Conservation (phyloP, 164 flowering plant species). For the Brasenia schreberi region DNA sequence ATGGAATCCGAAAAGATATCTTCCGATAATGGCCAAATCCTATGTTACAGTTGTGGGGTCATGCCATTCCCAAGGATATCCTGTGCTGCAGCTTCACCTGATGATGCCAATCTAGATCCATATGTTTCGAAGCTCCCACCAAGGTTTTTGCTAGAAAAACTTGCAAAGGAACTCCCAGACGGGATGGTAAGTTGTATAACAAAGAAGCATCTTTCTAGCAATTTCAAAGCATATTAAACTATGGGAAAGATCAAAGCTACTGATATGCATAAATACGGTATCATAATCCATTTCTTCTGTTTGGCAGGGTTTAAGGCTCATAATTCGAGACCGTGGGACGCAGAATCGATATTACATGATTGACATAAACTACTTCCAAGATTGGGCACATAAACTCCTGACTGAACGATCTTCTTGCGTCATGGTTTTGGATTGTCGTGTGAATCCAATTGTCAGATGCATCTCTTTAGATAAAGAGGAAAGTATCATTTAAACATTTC, state of each 20-base stretch:
- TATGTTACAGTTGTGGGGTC: constrained; percentile 65
- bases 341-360: background rate
- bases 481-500: too few species aligned
- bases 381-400: too few species aligned
- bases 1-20: too few species aligned
- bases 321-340: background rate
- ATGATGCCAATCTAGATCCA: constrained; percentile 90
- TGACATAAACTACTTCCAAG: background rate
- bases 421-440: too few species aligned
- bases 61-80: constrained; percentile 85
- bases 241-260: too few species aligned
- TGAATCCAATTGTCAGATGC: too few species aligned
- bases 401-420: too few species aligned
- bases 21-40: too few species aligned
- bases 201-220: too few species aligned
- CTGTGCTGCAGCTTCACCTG: constrained; percentile 95
- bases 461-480: too few species aligned
- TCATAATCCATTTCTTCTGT: background rate
- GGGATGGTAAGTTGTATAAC: constrained; percentile 39
- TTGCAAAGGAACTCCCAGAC: constrained; percentile 72
- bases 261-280: too few species aligned
- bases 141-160: constrained; percentile 68
- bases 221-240: too few species aligned
- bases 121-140: constrained; percentile 89
- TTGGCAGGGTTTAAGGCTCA: background rate